Conservation (phyloP, 768 basidiomycete species). For the Trametes maxima region DNA sequence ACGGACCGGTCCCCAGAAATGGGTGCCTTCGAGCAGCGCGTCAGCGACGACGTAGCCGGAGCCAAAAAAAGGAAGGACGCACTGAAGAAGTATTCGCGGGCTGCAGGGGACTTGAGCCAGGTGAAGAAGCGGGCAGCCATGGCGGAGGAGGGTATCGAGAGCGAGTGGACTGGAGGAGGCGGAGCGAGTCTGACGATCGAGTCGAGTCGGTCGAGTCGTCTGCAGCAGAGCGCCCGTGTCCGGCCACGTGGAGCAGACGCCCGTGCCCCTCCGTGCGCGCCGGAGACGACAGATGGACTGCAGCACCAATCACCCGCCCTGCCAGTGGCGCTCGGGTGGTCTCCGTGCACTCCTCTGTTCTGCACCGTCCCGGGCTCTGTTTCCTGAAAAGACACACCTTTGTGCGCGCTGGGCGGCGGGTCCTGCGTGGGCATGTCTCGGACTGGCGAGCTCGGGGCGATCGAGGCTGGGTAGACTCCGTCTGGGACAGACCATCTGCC, state of each 20-base stretch:
- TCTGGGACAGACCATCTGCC: conserved; percentile 9
- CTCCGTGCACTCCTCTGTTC: neutral
- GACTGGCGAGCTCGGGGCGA: conserved; percentile 3
- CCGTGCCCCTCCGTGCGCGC: neutral
- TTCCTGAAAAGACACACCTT: no score
- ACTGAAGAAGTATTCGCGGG: conserved; percentile 96
- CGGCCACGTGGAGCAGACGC: neutral
- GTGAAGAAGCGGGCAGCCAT: conserved; percentile 87
- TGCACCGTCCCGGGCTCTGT: neutral
- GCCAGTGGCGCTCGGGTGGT: neutral
- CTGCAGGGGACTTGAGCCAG: conserved; percentile 91
- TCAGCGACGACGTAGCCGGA: conserved; percentile 19
- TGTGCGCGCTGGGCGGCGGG: neutral
- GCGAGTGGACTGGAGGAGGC: neutral
- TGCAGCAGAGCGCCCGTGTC: neutral
- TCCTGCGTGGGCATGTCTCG: neutral
- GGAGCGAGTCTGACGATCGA: neutral
- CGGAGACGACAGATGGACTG: neutral
- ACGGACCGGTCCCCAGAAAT: conserved; percentile 97
- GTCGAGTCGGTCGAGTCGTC: neutral
- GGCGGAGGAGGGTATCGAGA: conserved; percentile 23
- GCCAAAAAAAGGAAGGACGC: conserved; percentile 35
- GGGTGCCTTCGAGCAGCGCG: conserved; percentile 66
- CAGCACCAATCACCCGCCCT: neutral
- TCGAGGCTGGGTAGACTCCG: neutral